Conservation (phyloP, 2,329 filamentous ascomycete species). For the Fusarium praegraminearum region DNA sequence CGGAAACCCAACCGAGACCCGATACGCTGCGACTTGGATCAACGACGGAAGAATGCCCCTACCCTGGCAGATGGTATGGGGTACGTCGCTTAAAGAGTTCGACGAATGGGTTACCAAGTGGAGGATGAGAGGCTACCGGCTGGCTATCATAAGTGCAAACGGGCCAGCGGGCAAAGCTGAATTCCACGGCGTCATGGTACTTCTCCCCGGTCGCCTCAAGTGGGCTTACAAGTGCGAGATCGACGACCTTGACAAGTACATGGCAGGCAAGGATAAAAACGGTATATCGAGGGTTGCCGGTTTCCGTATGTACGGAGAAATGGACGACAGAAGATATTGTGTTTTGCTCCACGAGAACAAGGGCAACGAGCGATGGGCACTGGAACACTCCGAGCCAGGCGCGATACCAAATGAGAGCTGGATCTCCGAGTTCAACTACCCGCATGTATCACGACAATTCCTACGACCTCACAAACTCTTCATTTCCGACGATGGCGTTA, state of each 20-base stretch:
- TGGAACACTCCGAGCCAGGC: neutral
- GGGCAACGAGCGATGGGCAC: conserved; percentile 23
- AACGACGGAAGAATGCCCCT: neutral
- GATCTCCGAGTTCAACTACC: neutral
- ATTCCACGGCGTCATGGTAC: conserved; percentile 30
- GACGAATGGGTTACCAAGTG: conserved; percentile 19
- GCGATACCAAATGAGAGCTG: neutral
- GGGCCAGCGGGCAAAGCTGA: conserved; percentile 15
- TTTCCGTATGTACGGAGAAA: conserved; percentile 34
- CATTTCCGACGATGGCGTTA: conserved; percentile 32
- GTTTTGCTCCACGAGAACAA: conserved; percentile 33
- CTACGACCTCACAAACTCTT: conserved; percentile 27
- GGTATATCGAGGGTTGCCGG: neutral
- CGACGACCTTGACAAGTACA: neutral
- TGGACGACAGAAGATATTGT: conserved; percentile 28
- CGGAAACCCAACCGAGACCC: conserved; percentile 15
- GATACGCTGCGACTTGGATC: conserved; percentile 32
- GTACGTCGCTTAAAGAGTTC: conserved; percentile 8
- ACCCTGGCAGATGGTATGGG: conserved; percentile 17
- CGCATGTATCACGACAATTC: conserved; percentile 22
- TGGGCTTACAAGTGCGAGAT: conserved; percentile 31
- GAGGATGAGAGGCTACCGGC: conserved; percentile 5
- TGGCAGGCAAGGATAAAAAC: conserved; percentile 18
- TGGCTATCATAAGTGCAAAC: conserved; percentile 26
- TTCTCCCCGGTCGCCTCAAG: neutral